Conservation (phyloP, 2,329 filamentous ascomycete genomes). For the Pyrenophora tritici-repentis region DNA sequence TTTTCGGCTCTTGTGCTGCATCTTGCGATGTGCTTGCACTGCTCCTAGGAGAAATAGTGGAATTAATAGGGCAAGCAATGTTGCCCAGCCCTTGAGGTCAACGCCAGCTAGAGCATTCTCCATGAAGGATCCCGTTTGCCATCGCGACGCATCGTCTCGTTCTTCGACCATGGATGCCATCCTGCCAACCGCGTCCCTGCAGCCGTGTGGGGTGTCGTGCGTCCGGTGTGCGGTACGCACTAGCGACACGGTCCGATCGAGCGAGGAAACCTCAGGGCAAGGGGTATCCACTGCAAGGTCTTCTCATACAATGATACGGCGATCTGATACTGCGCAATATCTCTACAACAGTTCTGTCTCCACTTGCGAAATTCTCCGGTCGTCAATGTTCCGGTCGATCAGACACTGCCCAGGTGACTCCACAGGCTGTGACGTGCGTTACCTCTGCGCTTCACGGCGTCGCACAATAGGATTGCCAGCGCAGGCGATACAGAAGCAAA, state of each 20-base stretch:
- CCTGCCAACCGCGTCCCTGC: not conserved
- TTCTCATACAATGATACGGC: not conserved
- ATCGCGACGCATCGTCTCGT: not conserved
- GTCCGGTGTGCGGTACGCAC: not conserved
- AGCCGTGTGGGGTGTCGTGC: not conserved
- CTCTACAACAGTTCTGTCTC: not conserved
- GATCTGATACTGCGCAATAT: not conserved
- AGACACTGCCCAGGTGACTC: not conserved
- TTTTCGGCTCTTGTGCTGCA: slow-evolving; percentile 22
- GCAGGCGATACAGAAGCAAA: not conserved
- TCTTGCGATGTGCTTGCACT: slow-evolving; percentile 23
- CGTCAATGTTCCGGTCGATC: not conserved
- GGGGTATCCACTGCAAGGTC: not conserved
- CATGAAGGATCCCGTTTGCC: not conserved
- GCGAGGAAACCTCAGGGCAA: not conserved
- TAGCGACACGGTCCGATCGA: slow-evolving; percentile 1
- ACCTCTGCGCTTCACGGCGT: not conserved
- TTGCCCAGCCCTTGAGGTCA: not conserved
- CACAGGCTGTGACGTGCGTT: not conserved
- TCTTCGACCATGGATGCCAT: not conserved
- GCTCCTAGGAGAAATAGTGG: slow-evolving; percentile 16
- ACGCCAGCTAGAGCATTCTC: not conserved
- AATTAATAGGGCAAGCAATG: slow-evolving; percentile 17
- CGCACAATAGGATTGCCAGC: not conserved
- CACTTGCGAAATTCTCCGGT: not conserved